Conservation (phyloP, 345 rosid species). For the Xanthoceras sorbifolium region DNA sequence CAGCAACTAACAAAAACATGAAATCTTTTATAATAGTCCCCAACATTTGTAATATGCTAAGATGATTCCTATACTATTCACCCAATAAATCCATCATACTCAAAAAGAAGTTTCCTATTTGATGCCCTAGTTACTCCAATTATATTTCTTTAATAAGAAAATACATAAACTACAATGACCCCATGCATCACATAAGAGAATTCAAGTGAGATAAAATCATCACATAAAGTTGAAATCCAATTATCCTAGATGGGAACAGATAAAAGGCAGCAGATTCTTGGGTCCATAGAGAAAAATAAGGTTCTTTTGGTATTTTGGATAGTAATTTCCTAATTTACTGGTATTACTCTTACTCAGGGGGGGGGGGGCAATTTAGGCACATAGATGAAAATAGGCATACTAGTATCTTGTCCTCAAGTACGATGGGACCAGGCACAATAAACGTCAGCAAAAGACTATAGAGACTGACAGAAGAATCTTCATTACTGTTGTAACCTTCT, state of each 20-base stretch:
- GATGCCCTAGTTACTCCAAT: background rate
- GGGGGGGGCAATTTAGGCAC: slow-evolving; percentile 29
- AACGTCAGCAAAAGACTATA: slow-evolving; percentile 47
- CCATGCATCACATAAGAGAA: background rate
- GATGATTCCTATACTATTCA: background rate
- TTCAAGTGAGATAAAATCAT: slow-evolving; percentile 12
- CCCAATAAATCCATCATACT: background rate
- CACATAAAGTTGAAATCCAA: slow-evolving; percentile 23
- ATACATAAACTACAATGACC: background rate
- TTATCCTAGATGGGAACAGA: slow-evolving; percentile 24
- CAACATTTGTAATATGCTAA: background rate
- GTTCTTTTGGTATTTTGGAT: slow-evolving; percentile 18
- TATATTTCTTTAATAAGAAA: slow-evolving; percentile 2
- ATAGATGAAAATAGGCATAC: slow-evolving; percentile 26
- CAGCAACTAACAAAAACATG: background rate
- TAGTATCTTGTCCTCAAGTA: slow-evolving; percentile 45
- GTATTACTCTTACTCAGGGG: slow-evolving; percentile 4
- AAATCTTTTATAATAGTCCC: background rate
- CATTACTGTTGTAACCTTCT: slow-evolving; percentile 54
- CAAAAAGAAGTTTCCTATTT: background rate
- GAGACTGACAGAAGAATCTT: slow-evolving; percentile 66
- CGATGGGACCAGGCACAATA: slow-evolving; percentile 39
- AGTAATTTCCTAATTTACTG: slow-evolving; percentile 15
- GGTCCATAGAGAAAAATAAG: slow-evolving; percentile 23
- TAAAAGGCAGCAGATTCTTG: slow-evolving; percentile 26